Base-by-base conservation (phyloP, 768 basidiomycete species). In the Hypholoma fasciculare region DNA sequence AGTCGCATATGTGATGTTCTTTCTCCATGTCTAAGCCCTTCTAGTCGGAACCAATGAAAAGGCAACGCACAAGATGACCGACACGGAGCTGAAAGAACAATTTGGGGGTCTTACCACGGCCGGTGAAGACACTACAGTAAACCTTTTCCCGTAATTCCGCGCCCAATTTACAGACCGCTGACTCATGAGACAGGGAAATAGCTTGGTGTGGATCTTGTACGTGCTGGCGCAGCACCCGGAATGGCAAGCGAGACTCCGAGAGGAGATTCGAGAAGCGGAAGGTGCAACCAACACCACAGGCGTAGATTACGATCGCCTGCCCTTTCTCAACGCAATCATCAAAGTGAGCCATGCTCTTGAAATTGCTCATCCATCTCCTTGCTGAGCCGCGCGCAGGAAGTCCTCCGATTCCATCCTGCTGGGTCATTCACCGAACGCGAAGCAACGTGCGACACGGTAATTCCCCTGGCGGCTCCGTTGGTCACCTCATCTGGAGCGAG, bases 91-190 rank as follows among this genome's bases (percentile, higher is more conserved):
- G 4, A 46, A 48, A 7, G 26, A 52, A 4, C 57, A 58, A 34
- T 58, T 58, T 49, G 57, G 50, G 17, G 17, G 23, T 9, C 7
- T 58, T 36, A 58, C 51, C n/a, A 40, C 50, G 20, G 57, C 50
- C 7, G 57, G 57, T 11, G 51, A 58, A 13, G 57, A 58, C 20
- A 58, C 57, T 26, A 58, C 57, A 14, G 57, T 52, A 19, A n/a
- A 51, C 14, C 9, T 2, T 30, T 3, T 17, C 4, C 34, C 14
- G 6, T 7, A 16, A 11, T 34, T 8, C 7, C 36, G 2, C 26
- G 8, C 17, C 6, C 17, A 3, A 5, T 9, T 8, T 12, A 5
- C 3, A 34, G 7, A 9, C 17, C 7, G 9, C 20, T 4, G 23
- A 23, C 23, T 23, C 23, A 23, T 23, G 4, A 23, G 16, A 8